Base-by-base conservation (phyloP, 2,329 filamentous ascomycete genomes). In the Nemania serpens region DNA sequence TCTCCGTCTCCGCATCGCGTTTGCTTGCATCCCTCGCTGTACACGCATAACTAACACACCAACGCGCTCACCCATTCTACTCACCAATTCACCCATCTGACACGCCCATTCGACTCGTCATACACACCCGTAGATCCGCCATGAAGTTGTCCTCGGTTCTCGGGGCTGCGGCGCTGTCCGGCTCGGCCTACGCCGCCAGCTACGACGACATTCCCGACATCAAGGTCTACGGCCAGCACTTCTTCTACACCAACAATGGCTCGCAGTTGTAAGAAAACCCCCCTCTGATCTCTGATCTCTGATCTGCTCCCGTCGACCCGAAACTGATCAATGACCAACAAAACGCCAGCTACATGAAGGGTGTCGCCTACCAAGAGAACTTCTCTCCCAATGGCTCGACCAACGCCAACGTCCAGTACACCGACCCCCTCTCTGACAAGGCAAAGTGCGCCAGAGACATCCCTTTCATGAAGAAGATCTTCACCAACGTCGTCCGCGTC, bases 331-430 rank as follows among this genome's bases (percentile, higher is more conserved):
- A 7, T 29, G 25, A 29, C 25, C 25, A 29, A 48, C 15, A 34
- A 36, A 17, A 55, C 64, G 39, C 46, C 43, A 74, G 71, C 79
- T 96, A 88, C 83, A 91, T 98, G 77, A 91, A 90, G 77, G 95
- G 95, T 80, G 83, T 99, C 70, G 95, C 95, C 68, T 99, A 99
- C 81, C 95, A 99, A 82, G 87, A 93, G 80, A 91, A 94, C 70
- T 82, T 82, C 66, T 81, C 81, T 66, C 80, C 84, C 54, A 83
- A 82, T 54, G 84, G 86, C 22, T 65, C 64, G 15, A 42, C 48
- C 2, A 73, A 72, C 59, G 79, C 81, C 56, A 81, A 79, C 39
- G 76, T 75, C 56, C 75, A 81, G 64, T 98, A 93, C 81, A 84
- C 82, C 65, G 95, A 99, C 74, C 94, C 95, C 60, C 86, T 99